Conservation (phyloP, 176 grass and related monocot genomes). For the Carex cristatella region DNA sequence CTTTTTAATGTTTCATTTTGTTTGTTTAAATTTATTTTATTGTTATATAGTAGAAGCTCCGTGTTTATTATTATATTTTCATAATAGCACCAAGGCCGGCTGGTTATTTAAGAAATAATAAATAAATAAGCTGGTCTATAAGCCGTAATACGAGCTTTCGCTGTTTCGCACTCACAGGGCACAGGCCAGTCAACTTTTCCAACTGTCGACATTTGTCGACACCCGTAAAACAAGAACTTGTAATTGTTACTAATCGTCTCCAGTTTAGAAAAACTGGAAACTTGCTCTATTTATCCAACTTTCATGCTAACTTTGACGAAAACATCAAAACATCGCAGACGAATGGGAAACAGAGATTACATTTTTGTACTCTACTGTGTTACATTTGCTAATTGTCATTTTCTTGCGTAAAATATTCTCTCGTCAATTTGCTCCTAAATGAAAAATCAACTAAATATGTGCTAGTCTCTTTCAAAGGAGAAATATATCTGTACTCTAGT, state of each 20-base stretch:
- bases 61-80: neutral
- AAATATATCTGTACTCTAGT: too few relatives aligned
- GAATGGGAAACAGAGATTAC: too few relatives aligned
- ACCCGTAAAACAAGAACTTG: neutral
- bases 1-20: neutral
- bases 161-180: neutral
- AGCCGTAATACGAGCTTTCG: neutral
- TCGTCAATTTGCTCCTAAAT: neutral
- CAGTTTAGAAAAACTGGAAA: neutral
- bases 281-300: neutral
- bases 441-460: neutral
- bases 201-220: conserved; percentile 12
- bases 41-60: neutral
- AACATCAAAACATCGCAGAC: too few relatives aligned
- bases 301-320: neutral
- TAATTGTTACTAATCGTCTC: neutral
- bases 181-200: neutral
- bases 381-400: neutral
- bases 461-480: too few relatives aligned
- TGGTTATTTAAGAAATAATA: neutral
- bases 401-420: neutral
- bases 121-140: neutral
- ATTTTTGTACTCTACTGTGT: too few relatives aligned
- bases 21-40: neutral
- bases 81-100: neutral